Conservation (phyloP, 2,329 filamentous ascomycete species). For the Sporothrix phasma region DNA sequence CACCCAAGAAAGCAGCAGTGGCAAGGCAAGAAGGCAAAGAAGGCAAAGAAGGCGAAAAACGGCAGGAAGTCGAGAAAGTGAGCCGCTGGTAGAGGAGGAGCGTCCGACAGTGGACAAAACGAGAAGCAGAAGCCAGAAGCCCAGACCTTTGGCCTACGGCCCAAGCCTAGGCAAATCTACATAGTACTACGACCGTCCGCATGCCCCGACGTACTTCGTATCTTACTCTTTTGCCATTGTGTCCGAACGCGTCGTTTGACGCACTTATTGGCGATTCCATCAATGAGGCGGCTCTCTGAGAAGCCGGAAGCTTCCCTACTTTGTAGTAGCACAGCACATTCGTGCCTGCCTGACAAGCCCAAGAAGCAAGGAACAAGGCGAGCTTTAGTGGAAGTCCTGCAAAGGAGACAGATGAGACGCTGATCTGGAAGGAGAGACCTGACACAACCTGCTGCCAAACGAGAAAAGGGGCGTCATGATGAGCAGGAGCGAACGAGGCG, state of each 20-base stretch:
- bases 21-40: slow-evolving; percentile 6
- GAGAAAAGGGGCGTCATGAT: not conserved
- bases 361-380: not conserved
- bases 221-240: not conserved
- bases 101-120: not conserved
- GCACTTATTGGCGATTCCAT: not conserved
- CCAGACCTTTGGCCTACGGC: not conserved
- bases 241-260: not conserved
- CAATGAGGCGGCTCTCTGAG: not conserved
- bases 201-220: not conserved
- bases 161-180: not conserved
- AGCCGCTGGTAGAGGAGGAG: slow-evolving; percentile 9
- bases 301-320: too few relatives aligned
- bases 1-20: slow-evolving; percentile 6
- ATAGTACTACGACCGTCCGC: not conserved
- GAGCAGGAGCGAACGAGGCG: slow-evolving; percentile 4
- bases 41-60: not conserved
- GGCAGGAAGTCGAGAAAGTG: not conserved
- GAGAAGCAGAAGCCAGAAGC: not conserved
- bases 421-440: not conserved
- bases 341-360: too few relatives aligned
- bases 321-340: too few relatives aligned
- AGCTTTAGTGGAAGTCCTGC: not conserved
- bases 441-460: not conserved
- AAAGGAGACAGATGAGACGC: not conserved